A percentile compares a stretch with the other conserved stretches of the same genome.
Evolutionary conservation across 148 eudicot genomes (phyloP).

Genomic region (Vaccinium vitisidaea): DNA sequence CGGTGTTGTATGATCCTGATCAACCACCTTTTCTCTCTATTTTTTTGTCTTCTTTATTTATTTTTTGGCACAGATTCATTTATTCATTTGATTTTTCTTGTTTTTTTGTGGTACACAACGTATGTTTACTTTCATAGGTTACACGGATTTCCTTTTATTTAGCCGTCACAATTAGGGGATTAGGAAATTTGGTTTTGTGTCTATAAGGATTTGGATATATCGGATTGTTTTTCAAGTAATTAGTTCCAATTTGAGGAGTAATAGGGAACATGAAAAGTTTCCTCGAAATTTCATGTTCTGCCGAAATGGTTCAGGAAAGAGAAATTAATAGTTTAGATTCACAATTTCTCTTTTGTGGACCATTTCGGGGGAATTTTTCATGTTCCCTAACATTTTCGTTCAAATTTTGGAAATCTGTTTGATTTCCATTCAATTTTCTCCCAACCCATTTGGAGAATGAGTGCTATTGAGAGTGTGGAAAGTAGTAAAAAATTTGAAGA

Average conservation of each 20-base stretch:
- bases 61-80: too few species aligned
- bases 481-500: background rate
- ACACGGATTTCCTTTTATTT: background rate
- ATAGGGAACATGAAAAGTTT: too few species aligned
- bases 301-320: too few species aligned
- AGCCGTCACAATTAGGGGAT: background rate
- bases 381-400: too few species aligned
- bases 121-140: background rate
- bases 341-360: too few species aligned
- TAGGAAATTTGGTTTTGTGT: background rate
- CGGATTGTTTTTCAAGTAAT: background rate
- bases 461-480: background rate
- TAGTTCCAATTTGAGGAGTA: too few species aligned
- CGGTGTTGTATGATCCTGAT: constrained; percentile 23
- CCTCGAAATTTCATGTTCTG: too few species aligned
- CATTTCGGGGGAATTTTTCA: too few species aligned
- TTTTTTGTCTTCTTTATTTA: background rate
- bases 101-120: background rate
- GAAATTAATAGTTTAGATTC: too few species aligned
- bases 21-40: background rate
- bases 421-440: background rate
- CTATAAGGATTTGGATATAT: background rate
- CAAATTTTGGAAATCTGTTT: background rate
- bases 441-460: background rate
- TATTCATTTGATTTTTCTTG: background rate